Evolutionary conservation across 441 rosid species (phyloP), one percentile per base, ranked within the genome.

Genomic region (Erodium trifolium): DNA sequence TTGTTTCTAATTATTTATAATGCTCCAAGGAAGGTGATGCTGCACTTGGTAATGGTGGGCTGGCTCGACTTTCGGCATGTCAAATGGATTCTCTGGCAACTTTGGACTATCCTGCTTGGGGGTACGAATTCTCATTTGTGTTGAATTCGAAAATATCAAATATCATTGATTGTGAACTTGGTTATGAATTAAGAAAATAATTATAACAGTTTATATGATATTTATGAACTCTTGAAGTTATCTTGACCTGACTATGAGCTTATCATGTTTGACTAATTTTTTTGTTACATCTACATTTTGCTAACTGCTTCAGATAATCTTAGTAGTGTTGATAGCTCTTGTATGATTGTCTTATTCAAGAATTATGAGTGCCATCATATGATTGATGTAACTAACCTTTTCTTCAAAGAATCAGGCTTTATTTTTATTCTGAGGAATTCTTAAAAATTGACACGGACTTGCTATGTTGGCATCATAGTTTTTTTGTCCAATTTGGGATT

Each of bases 31-130:
- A 73, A 63, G 68, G 71, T 68, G 76, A 73, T 73, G 76, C 76
- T 62, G 76, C 76, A 19, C 76, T 73, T 73, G 76, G 76, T 47
- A 73, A 73, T 63, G 76, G 76, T 13, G 76, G 76, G 8, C 76
- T 73, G 2, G 76, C 68, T 63, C 67, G 76, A 51, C 68, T 73
- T 3, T 51, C 76, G 41, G 70, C 76, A 51, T 73, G 76, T 41
- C 67, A 67, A 59, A 59, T 73, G 66, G 76, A 73, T 41, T 73
- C 76, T 51, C 68, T 73, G 39, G 76, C 76, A 63, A 73, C 71
- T n/a, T 69, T 73, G 31, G 69, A 68, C 64, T 73, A 73, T 68
- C 76, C 76, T 47, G 76, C 76, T 19, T 73, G 76, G 68, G 76
- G 76, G 66, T 72, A 72, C 60, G 55, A 23, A 10, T 69, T 37